Evolutionary conservation across 176 grass and related monocot species (phyloP).

Genomic region (Carex cristatella): DNA sequence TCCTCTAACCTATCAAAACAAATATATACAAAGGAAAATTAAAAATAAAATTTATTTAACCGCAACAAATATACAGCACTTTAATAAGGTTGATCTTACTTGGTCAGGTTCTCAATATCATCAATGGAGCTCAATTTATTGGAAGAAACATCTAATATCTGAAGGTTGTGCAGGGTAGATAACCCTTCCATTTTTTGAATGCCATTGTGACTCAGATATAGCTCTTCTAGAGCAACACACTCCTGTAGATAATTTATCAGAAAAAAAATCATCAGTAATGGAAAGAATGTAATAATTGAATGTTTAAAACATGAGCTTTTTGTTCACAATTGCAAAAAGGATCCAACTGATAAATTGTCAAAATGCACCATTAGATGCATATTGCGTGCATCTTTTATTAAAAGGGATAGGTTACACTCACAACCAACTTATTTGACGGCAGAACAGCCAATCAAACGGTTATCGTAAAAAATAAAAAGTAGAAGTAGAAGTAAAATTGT

Average conservation of each 20-base stretch:
- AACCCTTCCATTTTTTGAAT: constrained; percentile 94
- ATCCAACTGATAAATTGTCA: background rate
- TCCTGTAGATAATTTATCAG: constrained; percentile 26
- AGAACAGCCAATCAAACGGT: background rate
- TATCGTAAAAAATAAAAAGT: background rate
- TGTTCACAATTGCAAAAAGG: background rate
- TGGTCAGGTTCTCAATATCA: constrained; percentile 69
- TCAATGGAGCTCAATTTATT: constrained; percentile 68
- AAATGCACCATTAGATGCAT: background rate
- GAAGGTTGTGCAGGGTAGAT: constrained; percentile 75
- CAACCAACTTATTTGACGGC: background rate
- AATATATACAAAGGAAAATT: constrained; percentile 13
- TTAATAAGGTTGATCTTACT: constrained; percentile 29
- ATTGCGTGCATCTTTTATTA: background rate
- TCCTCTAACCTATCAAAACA: constrained; percentile 63
- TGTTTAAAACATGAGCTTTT: background rate
- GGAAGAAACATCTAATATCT: constrained; percentile 80
- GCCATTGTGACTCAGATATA: constrained; percentile 95
- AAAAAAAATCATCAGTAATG: background rate
- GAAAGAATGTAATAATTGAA: background rate
- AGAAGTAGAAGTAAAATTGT: background rate
- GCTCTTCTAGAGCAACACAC: constrained; percentile 71
- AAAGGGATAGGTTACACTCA: background rate
- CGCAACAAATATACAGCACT: background rate
- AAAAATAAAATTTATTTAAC: background rate